Percentiles rank a stretch among this genome's conserved stretches.
Evolutionary conservation across 495 filamentous ascomycete species (phyloP).

Genomic region (Annulohypoxylon stygium): DNA sequence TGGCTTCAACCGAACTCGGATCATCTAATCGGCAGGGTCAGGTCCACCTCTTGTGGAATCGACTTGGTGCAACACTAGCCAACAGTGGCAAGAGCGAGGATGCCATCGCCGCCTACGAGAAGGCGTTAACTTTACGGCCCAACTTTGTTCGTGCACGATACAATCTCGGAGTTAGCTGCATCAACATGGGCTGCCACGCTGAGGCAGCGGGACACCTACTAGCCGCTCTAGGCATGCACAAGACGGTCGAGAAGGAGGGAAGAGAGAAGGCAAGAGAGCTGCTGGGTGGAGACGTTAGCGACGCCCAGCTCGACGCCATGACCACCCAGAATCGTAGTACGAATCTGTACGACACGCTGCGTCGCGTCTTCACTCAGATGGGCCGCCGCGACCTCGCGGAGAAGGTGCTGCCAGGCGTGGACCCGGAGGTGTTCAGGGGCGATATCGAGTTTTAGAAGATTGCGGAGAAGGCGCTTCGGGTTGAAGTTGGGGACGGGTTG

Average conservation of each 20-base stretch:
- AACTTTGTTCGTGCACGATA: slow-evolving; percentile 98
- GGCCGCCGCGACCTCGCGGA: slow-evolving; percentile 87
- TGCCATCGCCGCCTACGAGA: slow-evolving; percentile 95
- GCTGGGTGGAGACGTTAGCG: slow-evolving; percentile 71
- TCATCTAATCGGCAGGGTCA: slow-evolving; percentile 79
- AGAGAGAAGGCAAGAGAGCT: slow-evolving; percentile 85
- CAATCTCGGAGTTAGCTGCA: slow-evolving; percentile 95
- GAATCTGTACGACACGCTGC: slow-evolving; percentile 92
- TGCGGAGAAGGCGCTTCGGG: not conserved
- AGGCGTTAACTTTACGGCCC: slow-evolving; percentile 85
- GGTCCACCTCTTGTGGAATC: slow-evolving; percentile 96
- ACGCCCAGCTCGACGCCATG: slow-evolving; percentile 82
- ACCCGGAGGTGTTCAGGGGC: slow-evolving; percentile 86
- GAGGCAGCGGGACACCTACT: slow-evolving; percentile 96
- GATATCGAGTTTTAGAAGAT: slow-evolving; percentile 66
- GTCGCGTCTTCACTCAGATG: slow-evolving; percentile 96
- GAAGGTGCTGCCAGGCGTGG: slow-evolving; percentile 86
- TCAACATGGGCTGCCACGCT: slow-evolving; percentile 95
- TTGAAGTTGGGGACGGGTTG: not conserved
- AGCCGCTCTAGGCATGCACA: slow-evolving; percentile 95
- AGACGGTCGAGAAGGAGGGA: slow-evolving; percentile 87
- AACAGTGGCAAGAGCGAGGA: slow-evolving; percentile 94
- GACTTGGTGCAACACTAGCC: slow-evolving; percentile 94
- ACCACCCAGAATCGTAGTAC: slow-evolving; percentile 94
- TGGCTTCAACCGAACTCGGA: slow-evolving; percentile 84